Evolutionary conservation across 2,329 filamentous ascomycete genomes (phyloP).

Genomic region (Cyphellophora europaea): DNA sequence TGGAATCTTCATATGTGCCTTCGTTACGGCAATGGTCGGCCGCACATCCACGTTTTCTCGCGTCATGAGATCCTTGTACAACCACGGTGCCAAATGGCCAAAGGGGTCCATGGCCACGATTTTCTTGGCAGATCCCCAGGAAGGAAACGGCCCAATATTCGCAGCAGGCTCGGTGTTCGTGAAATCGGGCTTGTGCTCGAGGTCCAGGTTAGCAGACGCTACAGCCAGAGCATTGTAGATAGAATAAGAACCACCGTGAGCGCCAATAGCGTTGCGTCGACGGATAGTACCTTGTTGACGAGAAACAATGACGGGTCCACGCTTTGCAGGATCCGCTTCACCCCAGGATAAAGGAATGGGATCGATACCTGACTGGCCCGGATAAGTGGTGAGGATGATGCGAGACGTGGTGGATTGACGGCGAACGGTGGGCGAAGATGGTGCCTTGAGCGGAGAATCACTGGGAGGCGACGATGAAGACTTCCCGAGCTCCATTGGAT

Average conservation of each 20-base stretch:
- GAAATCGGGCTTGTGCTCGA: constrained; percentile 69
- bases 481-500: constrained; percentile 10
- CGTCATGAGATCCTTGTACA: constrained; percentile 70
- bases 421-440: constrained; percentile 11
- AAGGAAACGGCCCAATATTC: constrained; percentile 75
- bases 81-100: constrained; percentile 76
- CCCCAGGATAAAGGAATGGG: constrained; percentile 88
- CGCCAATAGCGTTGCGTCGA: constrained; percentile 64
- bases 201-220: constrained; percentile 77
- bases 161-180: constrained; percentile 88
- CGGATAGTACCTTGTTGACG: constrained; percentile 66
- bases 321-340: constrained; percentile 59
- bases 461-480: constrained; percentile 4
- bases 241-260: constrained; percentile 83
- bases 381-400: constrained; percentile 74
- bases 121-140: constrained; percentile 85
- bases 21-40: constrained; percentile 84
- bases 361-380: constrained; percentile 86
- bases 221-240: constrained; percentile 92
- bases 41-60: constrained; percentile 76
- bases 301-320: constrained; percentile 84
- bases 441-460: constrained; percentile 4
- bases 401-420: constrained; percentile 36
- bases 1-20: constrained; percentile 92
- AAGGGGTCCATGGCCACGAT: constrained; percentile 97